These are phyloP conservation scores for Aureobasidium sp. DNA, from an alignment of 2,329 filamentous ascomycete genomes.

Conservation along the genomic window DNA sequence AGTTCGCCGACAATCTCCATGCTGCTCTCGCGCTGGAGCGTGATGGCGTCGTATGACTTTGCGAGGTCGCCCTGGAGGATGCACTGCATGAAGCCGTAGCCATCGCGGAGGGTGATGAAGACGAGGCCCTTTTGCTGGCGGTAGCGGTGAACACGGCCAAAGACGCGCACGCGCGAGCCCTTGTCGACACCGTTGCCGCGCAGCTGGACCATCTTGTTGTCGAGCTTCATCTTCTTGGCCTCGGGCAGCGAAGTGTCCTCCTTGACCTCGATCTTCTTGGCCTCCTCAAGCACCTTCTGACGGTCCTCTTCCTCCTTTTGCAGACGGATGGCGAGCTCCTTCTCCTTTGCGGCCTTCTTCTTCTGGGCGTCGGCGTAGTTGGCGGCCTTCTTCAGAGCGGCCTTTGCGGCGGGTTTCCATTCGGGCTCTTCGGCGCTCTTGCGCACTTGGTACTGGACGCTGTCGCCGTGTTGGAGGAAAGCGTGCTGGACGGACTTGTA, in stretches of 20 bases:
- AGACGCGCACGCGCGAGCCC: conserved; percentile 68
- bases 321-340: conserved; percentile 61
- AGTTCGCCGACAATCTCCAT: conserved; percentile 78
- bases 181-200: conserved; percentile 42
- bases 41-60: conserved; percentile 85
- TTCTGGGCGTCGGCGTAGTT: conserved; percentile 65
- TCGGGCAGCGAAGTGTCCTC: conserved; percentile 66
- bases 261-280: conserved; percentile 63
- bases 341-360: conserved; percentile 75
- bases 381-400: conserved; percentile 75
- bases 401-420: conserved; percentile 78
- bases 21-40: conserved; percentile 78
- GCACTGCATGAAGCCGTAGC: conserved; percentile 78
- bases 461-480: conserved; percentile 60
- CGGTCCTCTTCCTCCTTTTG: conserved; percentile 64
- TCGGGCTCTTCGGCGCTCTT: conserved; percentile 54
- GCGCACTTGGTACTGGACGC: conserved; percentile 57
- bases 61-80: conserved; percentile 72
- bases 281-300: conserved; percentile 65
- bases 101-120: conserved; percentile 79
- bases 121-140: conserved; percentile 75
- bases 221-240: conserved; percentile 66
- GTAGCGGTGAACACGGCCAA: conserved; percentile 74
- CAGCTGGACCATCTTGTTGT: conserved; percentile 55
- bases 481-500: conserved; percentile 76